These are phyloP conservation scores for Entrophospora sp. DNA, from an alignment of 192 early-diverging fungal genomes.

Conservation along the genomic window DNA sequence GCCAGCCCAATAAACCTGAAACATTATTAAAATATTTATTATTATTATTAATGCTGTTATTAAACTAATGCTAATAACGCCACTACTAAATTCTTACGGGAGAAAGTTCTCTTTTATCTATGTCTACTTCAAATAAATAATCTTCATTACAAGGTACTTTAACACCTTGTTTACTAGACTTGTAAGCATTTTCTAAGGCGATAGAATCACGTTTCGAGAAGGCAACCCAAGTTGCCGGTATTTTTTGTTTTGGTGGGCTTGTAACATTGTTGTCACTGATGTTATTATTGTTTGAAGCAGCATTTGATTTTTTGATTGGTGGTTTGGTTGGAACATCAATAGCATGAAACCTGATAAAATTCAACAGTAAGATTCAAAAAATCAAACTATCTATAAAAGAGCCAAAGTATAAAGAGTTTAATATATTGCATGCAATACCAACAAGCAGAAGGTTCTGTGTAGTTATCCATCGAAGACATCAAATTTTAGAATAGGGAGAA, in stretches of 20 bases:
- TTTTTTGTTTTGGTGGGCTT: not conserved
- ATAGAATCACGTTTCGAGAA: slow-evolving; percentile 49
- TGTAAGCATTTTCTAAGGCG: slow-evolving; percentile 46
- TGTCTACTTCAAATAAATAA: slow-evolving; percentile 70
- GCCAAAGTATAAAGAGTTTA: too few species aligned
- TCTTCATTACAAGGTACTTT: slow-evolving; percentile 70
- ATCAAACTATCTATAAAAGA: too few species aligned
- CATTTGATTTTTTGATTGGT: too few species aligned
- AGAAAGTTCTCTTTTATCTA: slow-evolving; percentile 54
- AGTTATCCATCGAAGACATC: too few species aligned
- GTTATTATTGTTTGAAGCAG: not conserved
- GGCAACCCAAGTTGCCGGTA: slow-evolving; percentile 37
- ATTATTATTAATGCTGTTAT: not conserved
- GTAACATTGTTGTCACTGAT: not conserved
- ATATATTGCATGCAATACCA: too few species aligned
- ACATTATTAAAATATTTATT: not conserved
- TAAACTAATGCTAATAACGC: too few species aligned
- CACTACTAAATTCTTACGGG: slow-evolving; percentile 29
- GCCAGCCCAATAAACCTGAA: slow-evolving; percentile 72
- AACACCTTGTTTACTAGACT: slow-evolving; percentile 22
- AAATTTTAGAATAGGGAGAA: too few species aligned
- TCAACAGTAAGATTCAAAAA: too few species aligned
- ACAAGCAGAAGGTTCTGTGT: too few species aligned
- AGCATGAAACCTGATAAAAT: slow-evolving; percentile 17
- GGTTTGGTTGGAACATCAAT: slow-evolving; percentile 13